Base-by-base conservation (phyloP, 164 flowering plant genomes). In the Vitis riparia region DNA sequence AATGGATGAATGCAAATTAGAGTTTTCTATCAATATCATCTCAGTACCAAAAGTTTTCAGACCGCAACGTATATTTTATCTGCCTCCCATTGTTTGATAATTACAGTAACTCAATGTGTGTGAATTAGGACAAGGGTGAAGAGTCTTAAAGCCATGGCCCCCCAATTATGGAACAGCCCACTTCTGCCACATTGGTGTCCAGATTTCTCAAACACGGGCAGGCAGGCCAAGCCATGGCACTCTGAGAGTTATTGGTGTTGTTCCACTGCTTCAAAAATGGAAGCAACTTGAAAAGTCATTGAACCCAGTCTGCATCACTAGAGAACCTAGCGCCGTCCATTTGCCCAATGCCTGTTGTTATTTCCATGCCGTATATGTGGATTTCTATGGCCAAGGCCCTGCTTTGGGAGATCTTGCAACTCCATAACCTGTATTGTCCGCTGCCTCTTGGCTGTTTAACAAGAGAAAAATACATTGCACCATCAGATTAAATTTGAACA, bases 361-460 rank as follows among this genome's bases (percentile, higher is more conserved):
- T 68, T 73, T 8, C 96, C 96, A 1, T 85, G 77, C 75, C 74
- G 88, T n/a, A 65, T 6, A 27, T 77, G 80, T 47, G 77, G 75
- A 68, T 82, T 83, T 64, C 75, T 82, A 9, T 79, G 81, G 59
- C 74, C 83, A 66, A 65, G 66, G 1, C 85, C 78, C 51, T 85
- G 92, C 81, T 90, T 92, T 0, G 97, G 97, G 29, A 92, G 83
- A 73, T 86, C 93, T 47, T 73, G 83, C 79, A 89, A 76, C 67
- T 91, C 96, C 91, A 92, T 85, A 8, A 92, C 89, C 72, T 92
- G 92, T 71, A 89, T 81, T 1, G 94, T 90, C 59, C 97, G 75
- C 67, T 91, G 94, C 78, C 64, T 88, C 90, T 92, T 92, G 37
- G 95, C 97, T 92, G 88, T 70, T 74, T n/a, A 65, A 72, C 37